Evolutionary conservation across 306 rosid species (phyloP), one percentile per base, ranked within the genome.

Genomic region (Dicorynia guianensis): DNA sequence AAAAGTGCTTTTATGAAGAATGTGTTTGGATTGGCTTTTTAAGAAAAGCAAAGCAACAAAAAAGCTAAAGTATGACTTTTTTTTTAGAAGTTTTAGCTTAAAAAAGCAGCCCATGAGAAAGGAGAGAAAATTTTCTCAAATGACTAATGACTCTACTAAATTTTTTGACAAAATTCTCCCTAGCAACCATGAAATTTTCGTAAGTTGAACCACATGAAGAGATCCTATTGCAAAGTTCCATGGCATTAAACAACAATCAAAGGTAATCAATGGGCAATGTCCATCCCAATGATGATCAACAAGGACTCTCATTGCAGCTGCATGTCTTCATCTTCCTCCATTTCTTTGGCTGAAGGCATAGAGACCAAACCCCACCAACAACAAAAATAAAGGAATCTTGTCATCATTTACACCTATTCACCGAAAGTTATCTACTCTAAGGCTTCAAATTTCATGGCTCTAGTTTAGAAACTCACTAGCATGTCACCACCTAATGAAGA

Each of bases 381-480:
- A 20, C 82, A 67, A n/a, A n/a, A n/a, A n/a, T n/a, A n/a, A 25
- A 77, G 78, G 9, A 77, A 54, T n/a, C 98, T 97, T 5, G 72
- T 95, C 49, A 92, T 95, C 56, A 92, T 92, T 9, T 95, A 92
- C 89, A 82, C 93, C 0, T 77, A 87, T 38, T 95, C 97, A n/a
- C 98, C 98, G 0, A 90, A 90, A 72, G 8, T 90, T 77, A 95
- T 95, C 65, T 96, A 92, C 76, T 79, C 96, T 0, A 85, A 87
- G 44, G 72, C 97, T 0, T 80, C 81, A 6, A 89, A 95, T 49
- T 95, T 95, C 87, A 92, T 92, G 97, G 86, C 93, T 36, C 74
- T 95, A 11, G 98, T 95, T 25, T 97, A 95, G 17, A 90, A 85
- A 63, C 98, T 95, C 55, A 95, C 98, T 4, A 97, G 98, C 12